Evolutionary conservation across 2,329 filamentous ascomycete genomes (phyloP).

Genomic region (Cercospora zeina): DNA sequence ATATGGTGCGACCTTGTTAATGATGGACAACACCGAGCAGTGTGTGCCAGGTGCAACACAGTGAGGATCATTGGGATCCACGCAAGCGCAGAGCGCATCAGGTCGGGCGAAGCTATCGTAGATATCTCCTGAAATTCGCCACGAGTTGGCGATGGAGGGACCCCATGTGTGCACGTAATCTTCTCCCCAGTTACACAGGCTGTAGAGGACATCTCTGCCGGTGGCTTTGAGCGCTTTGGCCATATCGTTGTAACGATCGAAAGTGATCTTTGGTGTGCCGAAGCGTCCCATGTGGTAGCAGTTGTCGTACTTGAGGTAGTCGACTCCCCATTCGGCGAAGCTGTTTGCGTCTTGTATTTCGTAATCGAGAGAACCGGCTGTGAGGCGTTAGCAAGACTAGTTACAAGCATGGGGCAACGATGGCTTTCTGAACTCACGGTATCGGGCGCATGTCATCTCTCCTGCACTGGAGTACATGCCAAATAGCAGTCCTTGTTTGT

Average conservation of each 20-base stretch:
- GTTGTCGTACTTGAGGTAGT: slow-evolving; percentile 53
- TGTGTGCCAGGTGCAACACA: slow-evolving; percentile 32
- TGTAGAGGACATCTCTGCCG: background rate
- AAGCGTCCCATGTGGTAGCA: slow-evolving; percentile 1
- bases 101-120: background rate
- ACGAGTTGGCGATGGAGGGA: background rate
- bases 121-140: slow-evolving; percentile 7
- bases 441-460: slow-evolving; percentile 48
- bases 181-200: slow-evolving; percentile 2
- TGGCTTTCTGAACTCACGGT: slow-evolving; percentile 45
- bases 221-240: background rate
- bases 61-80: slow-evolving; percentile 1
- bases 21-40: slow-evolving; percentile 53
- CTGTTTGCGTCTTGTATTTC: slow-evolving; percentile 60
- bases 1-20: slow-evolving; percentile 51
- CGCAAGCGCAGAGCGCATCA: slow-evolving; percentile 6
- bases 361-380: slow-evolving; percentile 51
- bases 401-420: no score
- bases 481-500: slow-evolving; percentile 55
- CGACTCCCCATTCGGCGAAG: slow-evolving; percentile 60
- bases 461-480: slow-evolving; percentile 64
- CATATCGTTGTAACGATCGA: background rate
- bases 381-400: background rate
- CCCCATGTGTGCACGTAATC: background rate
- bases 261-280: background rate